A percentile compares a stretch with the other conserved stretches of the same genome.
Evolutionary conservation across 2,329 filamentous ascomycete genomes (phyloP).

Genomic region (Blumeria graminis): DNA sequence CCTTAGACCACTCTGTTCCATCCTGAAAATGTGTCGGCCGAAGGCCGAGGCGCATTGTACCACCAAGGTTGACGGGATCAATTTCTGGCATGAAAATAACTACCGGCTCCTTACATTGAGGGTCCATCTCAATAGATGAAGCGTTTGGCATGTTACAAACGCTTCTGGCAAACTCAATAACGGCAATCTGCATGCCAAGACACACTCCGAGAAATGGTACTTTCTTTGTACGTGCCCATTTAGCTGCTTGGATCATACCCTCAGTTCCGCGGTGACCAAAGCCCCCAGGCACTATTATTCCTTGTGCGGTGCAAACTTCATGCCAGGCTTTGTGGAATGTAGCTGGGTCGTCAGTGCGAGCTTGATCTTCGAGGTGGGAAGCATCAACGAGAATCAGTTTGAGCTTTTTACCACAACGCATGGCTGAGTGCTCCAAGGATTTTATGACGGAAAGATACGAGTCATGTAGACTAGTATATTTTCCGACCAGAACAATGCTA

Average conservation of each 20-base stretch:
- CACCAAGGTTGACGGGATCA: slow-evolving; percentile 51
- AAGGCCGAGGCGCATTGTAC: slow-evolving; percentile 66
- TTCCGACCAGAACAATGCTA: slow-evolving; percentile 70
- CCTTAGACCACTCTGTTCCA: slow-evolving; percentile 52
- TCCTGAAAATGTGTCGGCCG: slow-evolving; percentile 53
- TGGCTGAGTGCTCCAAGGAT: slow-evolving; percentile 72
- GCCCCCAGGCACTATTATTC: slow-evolving; percentile 32
- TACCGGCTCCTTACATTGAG: slow-evolving; percentile 17
- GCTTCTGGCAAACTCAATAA: slow-evolving; percentile 68
- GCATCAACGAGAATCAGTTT: slow-evolving; percentile 70
- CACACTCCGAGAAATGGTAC: slow-evolving; percentile 76
- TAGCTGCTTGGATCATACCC: slow-evolving; percentile 75
- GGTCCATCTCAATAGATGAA: slow-evolving; percentile 13
- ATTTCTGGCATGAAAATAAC: slow-evolving; percentile 89
- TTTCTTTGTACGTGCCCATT: slow-evolving; percentile 63
- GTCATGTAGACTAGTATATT: slow-evolving; percentile 69
- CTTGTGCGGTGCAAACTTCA: slow-evolving; percentile 42
- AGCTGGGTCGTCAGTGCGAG: slow-evolving; percentile 35
- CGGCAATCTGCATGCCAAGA: slow-evolving; percentile 50
- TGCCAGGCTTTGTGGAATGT: slow-evolving; percentile 76
- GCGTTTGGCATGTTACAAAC: slow-evolving; percentile 35
- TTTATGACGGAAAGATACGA: slow-evolving; percentile 70
- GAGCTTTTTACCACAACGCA: slow-evolving; percentile 61
- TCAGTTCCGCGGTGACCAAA: slow-evolving; percentile 57
- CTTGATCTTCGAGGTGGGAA: slow-evolving; percentile 51